Evolutionary conservation across 306 rosid species (phyloP), one percentile per base, ranked within the genome.

Genomic region (Fragaria vesca): DNA sequence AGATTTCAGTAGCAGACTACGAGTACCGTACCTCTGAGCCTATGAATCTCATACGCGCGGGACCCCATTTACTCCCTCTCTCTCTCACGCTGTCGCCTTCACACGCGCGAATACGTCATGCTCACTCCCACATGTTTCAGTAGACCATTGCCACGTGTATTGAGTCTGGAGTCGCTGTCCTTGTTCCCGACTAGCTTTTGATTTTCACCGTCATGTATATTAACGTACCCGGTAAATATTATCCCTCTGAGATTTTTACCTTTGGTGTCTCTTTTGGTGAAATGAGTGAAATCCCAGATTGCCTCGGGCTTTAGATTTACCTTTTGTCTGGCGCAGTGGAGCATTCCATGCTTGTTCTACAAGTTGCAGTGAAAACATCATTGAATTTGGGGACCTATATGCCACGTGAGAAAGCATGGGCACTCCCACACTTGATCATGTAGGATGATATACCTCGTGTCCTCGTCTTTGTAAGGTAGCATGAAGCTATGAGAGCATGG

Each of bases 361-460:
- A 75, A 51, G 71, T 18, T 75, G 21, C 28, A 24, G 82, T 76
- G 34, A 62, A 28, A 43, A 58, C 78, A 47, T 73, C 16, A 77
- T 40, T 18, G 32, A 12, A 16, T 40, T 40, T 36, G 68, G 83
- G 80, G 20, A 40, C 80, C 82, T 17, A 1, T 47, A 34, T 38
- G 57, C 77, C 83, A 74, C 78, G 78, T 83, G 83, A 72, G 18
- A 70, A 66, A 77, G 78, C 80, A 70, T 79, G 76, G 57, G 66
- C 54, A 8, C 43, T 26, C 30, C 7, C 66, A 36, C 52, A 24
- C 66, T 66, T 2, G 13, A 78, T 69, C 43, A 32, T 36, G 18
- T 26, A 32, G 7, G 12, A 34, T 32, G 43, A 63, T 63, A 63
- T 63, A 32, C 40, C 0, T 32, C 36, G 2, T 32, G 3, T 32